phyloP scores from a whole-genome alignment of 2,329 filamentous ascomycete genomes.

The Fusarium robinianum region DNA sequence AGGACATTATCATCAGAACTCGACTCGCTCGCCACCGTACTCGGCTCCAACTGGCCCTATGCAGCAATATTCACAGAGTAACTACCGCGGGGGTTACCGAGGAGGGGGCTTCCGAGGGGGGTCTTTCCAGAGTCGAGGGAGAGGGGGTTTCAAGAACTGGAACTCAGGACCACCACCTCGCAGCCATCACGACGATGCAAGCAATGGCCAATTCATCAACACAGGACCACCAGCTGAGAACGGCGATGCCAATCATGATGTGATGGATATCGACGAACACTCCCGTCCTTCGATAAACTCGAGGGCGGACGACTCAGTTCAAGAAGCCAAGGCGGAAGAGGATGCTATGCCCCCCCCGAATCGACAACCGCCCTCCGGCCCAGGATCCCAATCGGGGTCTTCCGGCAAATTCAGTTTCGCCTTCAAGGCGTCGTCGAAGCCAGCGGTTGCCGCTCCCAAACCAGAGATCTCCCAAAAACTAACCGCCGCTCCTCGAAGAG shows the following conservation, averaged over 20 bases:
- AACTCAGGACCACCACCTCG: constrained; percentile 30
- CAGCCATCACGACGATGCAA: constrained; percentile 30
- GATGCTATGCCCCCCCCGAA: constrained; percentile 58
- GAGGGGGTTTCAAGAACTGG: constrained; percentile 73
- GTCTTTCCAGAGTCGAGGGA: constrained; percentile 57
- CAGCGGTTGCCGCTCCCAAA: constrained; percentile 60
- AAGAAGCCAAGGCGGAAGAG: constrained; percentile 52
- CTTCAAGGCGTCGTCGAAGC: constrained; percentile 75
- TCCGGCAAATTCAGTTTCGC: constrained; percentile 87
- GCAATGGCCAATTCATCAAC: constrained; percentile 25
- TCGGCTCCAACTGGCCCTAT: constrained; percentile 61
- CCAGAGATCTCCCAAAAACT: constrained; percentile 70
- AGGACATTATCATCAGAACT: constrained; percentile 57
- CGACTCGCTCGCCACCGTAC: constrained; percentile 56
- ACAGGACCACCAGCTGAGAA: constrained; percentile 15
- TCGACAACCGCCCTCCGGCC: constrained; percentile 58
- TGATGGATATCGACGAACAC: constrained; percentile 23
- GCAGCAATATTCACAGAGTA: constrained; percentile 55
- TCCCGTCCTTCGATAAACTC: constrained; percentile 35
- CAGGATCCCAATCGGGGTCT: constrained; percentile 53
- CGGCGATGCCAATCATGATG: constrained; percentile 19
- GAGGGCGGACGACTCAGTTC: constrained; percentile 8
- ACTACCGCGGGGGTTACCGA: constrained; percentile 52
- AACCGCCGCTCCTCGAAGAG: constrained; percentile 63
- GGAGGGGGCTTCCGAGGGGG: constrained; percentile 65